These are phyloP conservation scores for Oidiodendron maius DNA, from an alignment of 495 filamentous ascomycete genomes.

Conservation along the genomic window DNA sequence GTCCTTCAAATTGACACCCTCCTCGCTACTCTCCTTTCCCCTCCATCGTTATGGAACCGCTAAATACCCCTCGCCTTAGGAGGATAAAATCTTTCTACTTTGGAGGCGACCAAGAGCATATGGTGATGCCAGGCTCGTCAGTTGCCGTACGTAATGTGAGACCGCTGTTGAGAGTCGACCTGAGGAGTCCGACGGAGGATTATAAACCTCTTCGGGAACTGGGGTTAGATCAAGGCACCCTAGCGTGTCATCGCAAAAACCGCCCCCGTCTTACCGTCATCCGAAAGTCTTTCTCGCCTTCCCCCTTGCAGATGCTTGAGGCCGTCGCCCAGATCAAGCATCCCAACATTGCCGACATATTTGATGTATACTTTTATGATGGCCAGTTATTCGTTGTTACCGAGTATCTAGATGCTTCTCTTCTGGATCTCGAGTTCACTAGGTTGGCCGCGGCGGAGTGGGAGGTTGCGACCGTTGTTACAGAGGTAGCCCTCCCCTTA, in stretches of 20 bases:
- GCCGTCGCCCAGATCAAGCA: conserved; percentile 5
- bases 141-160: too few species aligned
- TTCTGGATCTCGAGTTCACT: conserved; percentile 11
- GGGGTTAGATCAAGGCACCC: conserved; percentile 9
- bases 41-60: too few species aligned
- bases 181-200: too few species aligned
- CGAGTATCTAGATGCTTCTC: conserved; percentile 15
- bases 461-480: conserved; percentile 16
- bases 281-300: conserved; percentile 13
- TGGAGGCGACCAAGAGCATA: too few species aligned
- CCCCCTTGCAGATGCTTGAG: conserved; percentile 11
- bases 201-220: conserved; percentile 6
- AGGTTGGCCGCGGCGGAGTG: conserved; percentile 9
- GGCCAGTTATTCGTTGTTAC: conserved; percentile 8
- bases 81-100: too few species aligned
- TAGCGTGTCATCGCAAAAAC: conserved; percentile 6
- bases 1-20: too few species aligned
- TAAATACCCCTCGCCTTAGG: too few species aligned
- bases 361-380: conserved; percentile 13
- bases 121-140: too few species aligned
- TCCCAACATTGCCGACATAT: conserved; percentile 15
- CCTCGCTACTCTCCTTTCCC: too few species aligned
- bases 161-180: too few species aligned
- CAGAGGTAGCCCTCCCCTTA: conserved; percentile 4
- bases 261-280: conserved; percentile 11